phyloP scores from a whole-genome alignment of 768 basidiomycete genomes.

The Sarcomyxa edulis region DNA sequence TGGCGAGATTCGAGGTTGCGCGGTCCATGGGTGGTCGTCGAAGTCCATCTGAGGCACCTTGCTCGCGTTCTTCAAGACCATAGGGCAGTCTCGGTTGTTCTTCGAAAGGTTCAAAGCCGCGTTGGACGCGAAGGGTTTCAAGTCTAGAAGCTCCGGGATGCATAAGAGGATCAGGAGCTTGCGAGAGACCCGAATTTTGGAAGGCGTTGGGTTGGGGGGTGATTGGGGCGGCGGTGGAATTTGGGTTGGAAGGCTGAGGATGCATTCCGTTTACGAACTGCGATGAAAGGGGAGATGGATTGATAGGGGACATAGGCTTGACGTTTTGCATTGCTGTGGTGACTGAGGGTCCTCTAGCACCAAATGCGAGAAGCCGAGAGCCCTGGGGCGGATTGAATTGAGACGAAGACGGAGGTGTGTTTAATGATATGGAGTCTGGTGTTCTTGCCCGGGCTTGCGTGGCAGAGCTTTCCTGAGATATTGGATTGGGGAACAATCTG shows the following conservation, averaged over 20 bases:
- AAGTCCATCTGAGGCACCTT: slow-evolving; percentile 8
- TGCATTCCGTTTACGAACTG: slow-evolving; percentile 6
- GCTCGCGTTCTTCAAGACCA: slow-evolving; percentile 18
- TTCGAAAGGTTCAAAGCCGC: slow-evolving; percentile 56
- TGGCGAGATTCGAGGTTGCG: slow-evolving; percentile 7
- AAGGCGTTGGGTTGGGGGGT: background rate
- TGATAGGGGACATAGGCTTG: slow-evolving; percentile 1
- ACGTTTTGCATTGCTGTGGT: slow-evolving; percentile 14
- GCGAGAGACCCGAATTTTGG: slow-evolving; percentile 6
- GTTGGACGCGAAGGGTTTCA: slow-evolving; percentile 22
- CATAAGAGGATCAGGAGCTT: slow-evolving; percentile 13
- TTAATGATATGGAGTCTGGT: no score
- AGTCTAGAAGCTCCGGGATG: slow-evolving; percentile 16
- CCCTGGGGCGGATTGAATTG: slow-evolving; percentile 45
- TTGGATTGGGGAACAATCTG: slow-evolving; percentile 7
- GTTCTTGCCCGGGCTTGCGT: slow-evolving; percentile 6
- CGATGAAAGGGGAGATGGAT: slow-evolving; percentile 10
- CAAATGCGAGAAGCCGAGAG: slow-evolving; percentile 45
- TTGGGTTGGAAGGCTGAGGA: background rate
- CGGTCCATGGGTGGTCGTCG: slow-evolving; percentile 14
- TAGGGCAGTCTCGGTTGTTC: slow-evolving; percentile 30
- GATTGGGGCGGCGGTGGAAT: slow-evolving; percentile 2
- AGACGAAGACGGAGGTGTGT: slow-evolving; percentile 14
- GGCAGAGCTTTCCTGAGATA: slow-evolving; percentile 1
- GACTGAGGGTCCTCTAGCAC: slow-evolving; percentile 22